Evolutionary conservation across 2,329 filamentous ascomycete genomes (phyloP), one percentile per base, ranked within the genome.

Genomic region (Dactylonectria macrodidyma): DNA sequence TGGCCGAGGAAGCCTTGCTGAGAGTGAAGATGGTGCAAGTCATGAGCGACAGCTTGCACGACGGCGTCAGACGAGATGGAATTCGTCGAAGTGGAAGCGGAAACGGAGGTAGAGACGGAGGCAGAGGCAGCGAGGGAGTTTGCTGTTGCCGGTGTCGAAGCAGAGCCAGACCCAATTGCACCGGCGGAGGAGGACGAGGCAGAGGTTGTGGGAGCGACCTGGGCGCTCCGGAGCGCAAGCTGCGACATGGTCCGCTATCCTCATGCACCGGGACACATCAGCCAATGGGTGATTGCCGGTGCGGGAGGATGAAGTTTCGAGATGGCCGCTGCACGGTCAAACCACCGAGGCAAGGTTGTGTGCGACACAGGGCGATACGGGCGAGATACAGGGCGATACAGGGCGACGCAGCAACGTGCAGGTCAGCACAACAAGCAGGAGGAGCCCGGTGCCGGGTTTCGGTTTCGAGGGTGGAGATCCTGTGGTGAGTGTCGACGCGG

Each of bases 241-340:
- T 87, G 86, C 81, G 85, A 86, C 85, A 87, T 87, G 82, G 81
- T 84, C 79, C 79, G 78, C 82, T 81, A 82, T 67, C 67, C 54
- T 75, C 72, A 75, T 74, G 72, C 73, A 73, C 66, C 67, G 57
- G 68, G 75, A 76, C 73, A 68, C 73, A 76, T 74, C 71, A 71
- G 67, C 74, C 78, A 77, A 76, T 77, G 65, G 71, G 64, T 59
- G 38, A 36, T 33, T 66, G 52, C 56, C 61, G 68, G 60, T 58
- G 66, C 58, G 62, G 62, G 60, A 68, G 62, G 69, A 64, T 73
- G 72, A 75, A 71, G 77, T 80, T 81, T 82, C 79, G 77, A 77
- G 73, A 79, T 76, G 77, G 74, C 62, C 75, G 75, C 59, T 71
- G 71, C 70, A 68, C 55, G 68, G 70, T 73, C 73, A 73, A 69